Conservation (phyloP, 768 basidiomycete species). For the Cubamyces sp. region DNA sequence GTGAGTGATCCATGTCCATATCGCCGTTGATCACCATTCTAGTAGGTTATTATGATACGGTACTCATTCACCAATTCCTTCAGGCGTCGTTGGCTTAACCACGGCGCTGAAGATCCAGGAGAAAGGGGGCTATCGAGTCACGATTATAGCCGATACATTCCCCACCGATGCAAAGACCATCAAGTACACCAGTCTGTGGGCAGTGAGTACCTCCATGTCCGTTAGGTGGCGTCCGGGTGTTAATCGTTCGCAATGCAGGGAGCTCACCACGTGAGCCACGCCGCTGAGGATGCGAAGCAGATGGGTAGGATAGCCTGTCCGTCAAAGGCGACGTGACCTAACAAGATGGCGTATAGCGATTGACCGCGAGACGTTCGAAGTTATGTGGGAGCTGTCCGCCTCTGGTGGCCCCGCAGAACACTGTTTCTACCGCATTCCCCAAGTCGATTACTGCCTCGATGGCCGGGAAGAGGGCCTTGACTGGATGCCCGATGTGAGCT, state of each 20-base stretch:
- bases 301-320: slow-evolving; percentile 45
- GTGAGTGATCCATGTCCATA: slow-evolving; percentile 25
- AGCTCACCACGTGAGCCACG: slow-evolving; percentile 74
- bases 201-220: slow-evolving; percentile 48
- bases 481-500: slow-evolving; percentile 41
- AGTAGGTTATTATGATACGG: too few relatives aligned
- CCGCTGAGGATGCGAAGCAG: slow-evolving; percentile 53
- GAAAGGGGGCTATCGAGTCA: slow-evolving; percentile 61
- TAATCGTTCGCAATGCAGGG: slow-evolving; percentile 50
- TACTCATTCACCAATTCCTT: background rate
- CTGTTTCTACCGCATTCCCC: slow-evolving; percentile 65
- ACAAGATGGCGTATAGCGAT: slow-evolving; percentile 46
- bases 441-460: slow-evolving; percentile 60
- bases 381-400: slow-evolving; percentile 73
- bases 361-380: slow-evolving; percentile 74
- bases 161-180: slow-evolving; percentile 77
- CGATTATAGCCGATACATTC: slow-evolving; percentile 70
- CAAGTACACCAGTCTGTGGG: slow-evolving; percentile 82
- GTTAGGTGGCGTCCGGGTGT: background rate
- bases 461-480: slow-evolving; percentile 40
- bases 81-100: slow-evolving; percentile 80
- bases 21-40: too few relatives aligned
- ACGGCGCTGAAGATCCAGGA: slow-evolving; percentile 75
- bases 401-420: slow-evolving; percentile 57
- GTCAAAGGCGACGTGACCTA: background rate